Base-by-base conservation (phyloP, 805 yeast species). In the Kuraishia piskuri region DNA sequence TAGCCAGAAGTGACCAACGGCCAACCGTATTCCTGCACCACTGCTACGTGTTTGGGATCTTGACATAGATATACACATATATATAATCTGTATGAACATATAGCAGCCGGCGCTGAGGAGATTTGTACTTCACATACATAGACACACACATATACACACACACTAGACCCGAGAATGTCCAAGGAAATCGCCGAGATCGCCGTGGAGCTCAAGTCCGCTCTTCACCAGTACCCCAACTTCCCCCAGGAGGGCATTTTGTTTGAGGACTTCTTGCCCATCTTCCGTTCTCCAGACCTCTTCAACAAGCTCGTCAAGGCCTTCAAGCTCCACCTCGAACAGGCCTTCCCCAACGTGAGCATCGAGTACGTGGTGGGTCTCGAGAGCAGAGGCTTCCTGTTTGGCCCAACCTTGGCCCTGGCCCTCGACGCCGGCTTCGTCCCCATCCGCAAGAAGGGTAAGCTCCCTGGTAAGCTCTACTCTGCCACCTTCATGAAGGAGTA, bases 211-310 rank as follows among this genome's bases (percentile, higher is more conserved):
- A 80, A 74, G 62, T 70, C 75, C 22, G 80, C 84, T 54, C 65
- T 81, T 45, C 79, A 76, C 57, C 96, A 89, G 68, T 92, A 88
- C 77, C 96, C 92, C 59, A 90, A 94, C 74, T 94, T 94, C 76
- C 99, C 99, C 46, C 68, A 81, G 55, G 88, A 88, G 73, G 99
- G 99, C 12, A 82, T 94, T 58, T 74, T 94, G 40, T 94, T 94
- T 63, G 98, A 94, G 74, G 99, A 94, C 71, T 92, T 94, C 68
- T 77, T 94, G 65, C 99, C 99, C 50, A 86, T 94, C 59, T 94
- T 94, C 78, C 80, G 87, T 68, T 74, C 80, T 59, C 96, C 99
- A 52, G 76, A 73, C 49, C 73, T 88, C 54, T 94, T 94, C 78
- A 84, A 86, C 65, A 85, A 87, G 65, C 76, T 94, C 54, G 74